phyloP scores from a whole-genome alignment of 495 filamentous ascomycete species.

The Talaromyces proteolyticus region DNA sequence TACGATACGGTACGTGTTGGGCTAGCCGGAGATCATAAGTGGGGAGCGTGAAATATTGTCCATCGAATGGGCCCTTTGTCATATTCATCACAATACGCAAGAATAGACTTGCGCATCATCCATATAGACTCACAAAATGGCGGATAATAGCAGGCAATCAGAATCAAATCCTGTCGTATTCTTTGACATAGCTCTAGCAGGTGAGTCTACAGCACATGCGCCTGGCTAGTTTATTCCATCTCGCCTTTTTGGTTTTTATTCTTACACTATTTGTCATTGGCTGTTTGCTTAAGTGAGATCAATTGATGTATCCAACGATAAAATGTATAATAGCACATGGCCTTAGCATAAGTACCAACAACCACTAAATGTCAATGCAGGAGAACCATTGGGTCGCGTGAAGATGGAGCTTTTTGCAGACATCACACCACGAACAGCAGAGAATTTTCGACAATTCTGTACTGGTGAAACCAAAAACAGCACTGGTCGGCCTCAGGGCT shows the following conservation, averaged over 20 bases:
- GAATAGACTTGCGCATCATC: too few relatives aligned
- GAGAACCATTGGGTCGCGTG: conserved; percentile 84
- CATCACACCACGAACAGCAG: conserved; percentile 79
- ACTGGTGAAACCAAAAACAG: conserved; percentile 85
- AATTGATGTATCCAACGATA: too few relatives aligned
- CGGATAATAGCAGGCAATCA: not conserved
- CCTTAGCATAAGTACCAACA: not conserved
- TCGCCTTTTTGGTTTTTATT: not conserved
- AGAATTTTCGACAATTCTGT: conserved; percentile 97
- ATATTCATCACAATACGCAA: not conserved
- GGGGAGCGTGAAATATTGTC: too few relatives aligned
- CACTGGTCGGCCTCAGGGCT: conserved; percentile 79
- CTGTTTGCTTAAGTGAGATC: too few relatives aligned
- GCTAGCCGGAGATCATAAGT: too few relatives aligned
- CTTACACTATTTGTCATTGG: not conserved
- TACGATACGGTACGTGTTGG: too few relatives aligned
- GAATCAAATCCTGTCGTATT: conserved; percentile 65
- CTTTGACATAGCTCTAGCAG: conserved; percentile 88
- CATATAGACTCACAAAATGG: too few relatives aligned
- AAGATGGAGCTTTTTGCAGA: conserved; percentile 91
- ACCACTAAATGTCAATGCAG: conserved; percentile 32
- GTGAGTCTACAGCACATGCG: too few relatives aligned
- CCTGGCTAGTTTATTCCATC: too few relatives aligned
- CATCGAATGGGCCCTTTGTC: too few relatives aligned
- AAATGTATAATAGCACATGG: not conserved